These are phyloP conservation scores for Malassezia arunalokei DNA, from an alignment of 1,284 basidiomycete species.

Conservation along the genomic window DNA sequence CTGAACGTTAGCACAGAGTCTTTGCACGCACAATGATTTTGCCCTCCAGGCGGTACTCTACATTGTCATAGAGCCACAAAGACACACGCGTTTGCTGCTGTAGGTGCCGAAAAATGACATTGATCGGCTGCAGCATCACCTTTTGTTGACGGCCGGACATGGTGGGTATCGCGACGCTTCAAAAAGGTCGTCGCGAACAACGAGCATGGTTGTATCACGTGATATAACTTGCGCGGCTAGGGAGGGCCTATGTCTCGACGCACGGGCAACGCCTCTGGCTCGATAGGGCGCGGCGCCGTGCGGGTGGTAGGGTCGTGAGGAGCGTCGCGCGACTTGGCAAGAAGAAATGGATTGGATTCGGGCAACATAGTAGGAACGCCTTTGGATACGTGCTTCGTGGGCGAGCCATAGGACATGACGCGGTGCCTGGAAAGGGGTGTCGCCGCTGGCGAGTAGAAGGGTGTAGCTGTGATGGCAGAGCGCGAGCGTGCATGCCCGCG, in stretches of 20 bases:
- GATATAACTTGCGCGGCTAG: neutral
- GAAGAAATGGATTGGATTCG: constrained; percentile 1
- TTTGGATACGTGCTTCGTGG: constrained; percentile 1
- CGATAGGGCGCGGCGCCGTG: neutral
- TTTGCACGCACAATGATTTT: constrained; percentile 57
- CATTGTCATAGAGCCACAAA: constrained; percentile 95
- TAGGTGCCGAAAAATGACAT: constrained; percentile 97
- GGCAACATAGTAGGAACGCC: neutral
- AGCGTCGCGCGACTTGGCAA: neutral
- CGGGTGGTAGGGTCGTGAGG: neutral
- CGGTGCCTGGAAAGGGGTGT: neutral
- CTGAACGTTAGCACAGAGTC: constrained; percentile 39
- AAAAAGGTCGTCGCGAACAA: neutral
- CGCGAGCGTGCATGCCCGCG: constrained; percentile 2
- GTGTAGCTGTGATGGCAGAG: constrained; percentile 5
- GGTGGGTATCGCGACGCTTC: neutral
- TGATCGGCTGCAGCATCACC: constrained; percentile 48
- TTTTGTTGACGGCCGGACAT: constrained; percentile 22
- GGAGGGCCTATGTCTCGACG: neutral
- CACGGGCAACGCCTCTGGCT: neutral
- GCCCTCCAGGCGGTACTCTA: constrained; percentile 91
- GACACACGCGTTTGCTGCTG: constrained; percentile 79
- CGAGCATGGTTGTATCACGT: neutral
- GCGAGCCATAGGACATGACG: constrained; percentile 12
- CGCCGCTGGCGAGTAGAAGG: constrained; percentile 9